A percentile compares a stretch with the other conserved stretches of the same genome.
Conservation (phyloP, 495 filamentous ascomycete genomes). For the Penicillium malachiteum region DNA sequence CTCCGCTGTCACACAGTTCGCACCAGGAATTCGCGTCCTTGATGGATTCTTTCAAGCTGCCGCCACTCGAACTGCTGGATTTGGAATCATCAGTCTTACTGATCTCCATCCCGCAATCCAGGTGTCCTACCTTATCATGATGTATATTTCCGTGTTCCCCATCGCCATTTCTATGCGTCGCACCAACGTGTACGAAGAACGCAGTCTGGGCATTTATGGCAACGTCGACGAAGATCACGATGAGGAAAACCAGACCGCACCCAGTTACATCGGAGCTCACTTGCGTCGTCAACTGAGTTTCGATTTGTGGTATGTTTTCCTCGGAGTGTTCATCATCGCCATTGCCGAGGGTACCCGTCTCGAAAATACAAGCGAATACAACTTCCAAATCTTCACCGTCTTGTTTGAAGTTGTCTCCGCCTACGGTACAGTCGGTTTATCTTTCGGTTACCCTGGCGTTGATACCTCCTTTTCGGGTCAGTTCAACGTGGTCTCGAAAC, state of each 20-base stretch:
- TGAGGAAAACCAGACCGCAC: slow-evolving; percentile 52
- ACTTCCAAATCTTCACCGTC: slow-evolving; percentile 76
- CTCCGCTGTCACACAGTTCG: slow-evolving; percentile 56
- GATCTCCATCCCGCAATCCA: slow-evolving; percentile 86
- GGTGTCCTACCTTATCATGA: slow-evolving; percentile 95
- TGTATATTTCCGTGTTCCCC: slow-evolving; percentile 97
- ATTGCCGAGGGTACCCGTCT: slow-evolving; percentile 74
- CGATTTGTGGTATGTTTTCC: slow-evolving; percentile 91
- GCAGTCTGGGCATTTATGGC: slow-evolving; percentile 78
- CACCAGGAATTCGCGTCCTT: slow-evolving; percentile 69
- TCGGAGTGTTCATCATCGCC: slow-evolving; percentile 83
- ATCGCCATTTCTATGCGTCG: slow-evolving; percentile 91
- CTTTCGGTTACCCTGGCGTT: slow-evolving; percentile 71
- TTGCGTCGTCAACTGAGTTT: slow-evolving; percentile 87
- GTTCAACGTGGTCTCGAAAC: slow-evolving; percentile 78
- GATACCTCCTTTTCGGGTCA: slow-evolving; percentile 79
- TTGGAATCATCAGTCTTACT: slow-evolving; percentile 73
- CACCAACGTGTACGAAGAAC: slow-evolving; percentile 97
- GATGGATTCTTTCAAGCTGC: slow-evolving; percentile 87
- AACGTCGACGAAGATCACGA: slow-evolving; percentile 41
- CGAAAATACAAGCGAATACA: slow-evolving; percentile 51
- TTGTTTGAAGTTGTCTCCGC: slow-evolving; percentile 91
- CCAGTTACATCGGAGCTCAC: slow-evolving; percentile 84
- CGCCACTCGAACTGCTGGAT: slow-evolving; percentile 84
- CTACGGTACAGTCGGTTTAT: slow-evolving; percentile 92